Evolutionary conservation across 768 basidiomycete species (phyloP).

Genomic region (Heimioporus sp.): DNA sequence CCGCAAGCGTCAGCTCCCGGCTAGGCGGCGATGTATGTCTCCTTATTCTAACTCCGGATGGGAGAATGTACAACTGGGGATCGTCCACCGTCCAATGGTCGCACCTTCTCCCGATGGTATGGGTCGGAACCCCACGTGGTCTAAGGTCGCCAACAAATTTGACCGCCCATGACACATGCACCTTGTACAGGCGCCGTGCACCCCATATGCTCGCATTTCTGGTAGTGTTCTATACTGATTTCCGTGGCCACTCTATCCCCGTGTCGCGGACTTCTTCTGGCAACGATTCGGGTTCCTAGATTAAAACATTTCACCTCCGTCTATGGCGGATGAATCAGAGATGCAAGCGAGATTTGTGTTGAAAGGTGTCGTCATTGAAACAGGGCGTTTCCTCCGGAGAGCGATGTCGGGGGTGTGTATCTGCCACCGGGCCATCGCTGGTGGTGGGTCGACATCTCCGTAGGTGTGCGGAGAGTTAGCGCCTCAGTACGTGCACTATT

Average conservation of each 20-base stretch:
- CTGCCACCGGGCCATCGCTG: no score
- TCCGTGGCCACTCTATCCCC: slow-evolving; percentile 19
- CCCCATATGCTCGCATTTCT: slow-evolving; percentile 1
- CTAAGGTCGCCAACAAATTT: no score
- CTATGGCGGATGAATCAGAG: slow-evolving; percentile 26
- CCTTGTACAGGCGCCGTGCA: neutral
- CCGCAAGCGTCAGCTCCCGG: no score
- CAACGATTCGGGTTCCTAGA: slow-evolving; percentile 10
- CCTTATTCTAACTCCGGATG: slow-evolving; percentile 4
- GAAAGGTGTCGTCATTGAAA: slow-evolving; percentile 3
- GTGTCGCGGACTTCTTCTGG: slow-evolving; percentile 9
- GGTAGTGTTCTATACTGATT: slow-evolving; percentile 7
- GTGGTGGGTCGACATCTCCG: no score
- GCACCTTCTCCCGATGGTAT: neutral
- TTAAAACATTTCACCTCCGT: slow-evolving; percentile 15
- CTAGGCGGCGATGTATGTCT: slow-evolving; percentile 1
- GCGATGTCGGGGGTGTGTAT: no score
- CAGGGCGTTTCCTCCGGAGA: neutral
- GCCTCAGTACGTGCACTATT: neutral
- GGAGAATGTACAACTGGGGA: neutral
- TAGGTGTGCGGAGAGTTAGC: neutral
- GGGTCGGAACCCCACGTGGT: neutral
- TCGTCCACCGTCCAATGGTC: neutral
- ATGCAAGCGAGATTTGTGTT: slow-evolving; percentile 1
- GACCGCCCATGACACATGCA: neutral